Evolutionary conservation across 192 early-diverging fungal species (phyloP), one percentile per base, ranked within the genome.

Genomic region (Podila clonocystis): DNA sequence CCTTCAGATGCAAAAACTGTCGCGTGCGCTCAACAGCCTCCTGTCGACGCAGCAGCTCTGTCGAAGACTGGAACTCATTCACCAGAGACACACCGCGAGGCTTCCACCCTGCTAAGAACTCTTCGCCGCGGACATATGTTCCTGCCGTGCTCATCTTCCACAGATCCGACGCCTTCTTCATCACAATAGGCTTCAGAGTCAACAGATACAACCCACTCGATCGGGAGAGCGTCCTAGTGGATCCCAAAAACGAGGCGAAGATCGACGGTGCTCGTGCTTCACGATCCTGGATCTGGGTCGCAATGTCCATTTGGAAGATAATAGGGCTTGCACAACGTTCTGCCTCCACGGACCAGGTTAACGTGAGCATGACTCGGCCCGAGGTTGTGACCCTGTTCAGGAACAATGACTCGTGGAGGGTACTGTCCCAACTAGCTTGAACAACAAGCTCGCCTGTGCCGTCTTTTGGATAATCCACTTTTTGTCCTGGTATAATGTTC

Each of bases 401-500:
- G 52, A 92, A 84, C 0, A 86, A 68, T 1, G 89, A 91, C 9
- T 89, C 93, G 58, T 93, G 90, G 1, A 94, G 85, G 0, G 93
- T 93, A 13, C 91, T 92, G 61, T 95, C 94, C 94, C 94, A 95
- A 9, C 93, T 82, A 26, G 88, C 89, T 7, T 86, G 82, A 9
- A 86, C 84, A 22, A 75, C 55, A 3, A 93, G 60, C 13, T 89
- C 87, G 63, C 90, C 88, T 2, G 92, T 91, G 17, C 93, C 93
- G 63, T 93, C 89, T 4, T 67, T 75, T 1, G 89, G 84, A 33
- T 87, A 85, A 13, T 87, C 71, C 9, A 85, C 82, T 26, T 74
- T 77, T 67, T 89, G 88, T 17, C 82, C 71, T 50, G 89, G 65
- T 11, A 85, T 26, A 26, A 91, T 73, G 22, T 83, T 83, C 41